These are phyloP conservation scores for Termitomyces sp. DNA, from an alignment of 768 basidiomycete genomes.

Conservation along the genomic window DNA sequence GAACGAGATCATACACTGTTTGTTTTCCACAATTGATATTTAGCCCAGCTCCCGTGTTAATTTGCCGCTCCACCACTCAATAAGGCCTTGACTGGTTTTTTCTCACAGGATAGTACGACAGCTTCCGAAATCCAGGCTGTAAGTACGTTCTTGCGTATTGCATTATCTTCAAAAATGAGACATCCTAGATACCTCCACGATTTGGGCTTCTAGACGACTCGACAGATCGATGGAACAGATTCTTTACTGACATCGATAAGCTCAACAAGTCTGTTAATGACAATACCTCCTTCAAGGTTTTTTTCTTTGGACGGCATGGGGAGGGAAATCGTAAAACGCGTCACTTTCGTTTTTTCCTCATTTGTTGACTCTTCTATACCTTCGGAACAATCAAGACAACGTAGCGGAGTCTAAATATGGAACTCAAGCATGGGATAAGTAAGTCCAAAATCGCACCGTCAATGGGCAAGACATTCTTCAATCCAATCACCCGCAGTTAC, in stretches of 20 bases:
- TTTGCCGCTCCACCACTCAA: not conserved
- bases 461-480: too few relatives aligned
- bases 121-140: constrained; percentile 3
- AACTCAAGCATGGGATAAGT: constrained; percentile 58
- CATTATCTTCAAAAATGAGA: not conserved
- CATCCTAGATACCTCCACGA: constrained; percentile 41
- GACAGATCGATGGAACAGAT: constrained; percentile 41
- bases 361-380: not conserved
- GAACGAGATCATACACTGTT: not conserved
- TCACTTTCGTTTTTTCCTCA: not conserved
- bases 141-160: not conserved
- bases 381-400: constrained; percentile 48
- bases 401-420: constrained; percentile 57
- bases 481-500: constrained; percentile 28
- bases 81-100: constrained; percentile 6
- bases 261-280: constrained; percentile 37
- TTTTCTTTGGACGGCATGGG: constrained; percentile 67
- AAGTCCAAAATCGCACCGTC: constrained; percentile 13
- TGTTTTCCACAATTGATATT: not conserved
- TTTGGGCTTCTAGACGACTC: constrained; percentile 59
- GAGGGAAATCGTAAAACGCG: constrained; percentile 59
- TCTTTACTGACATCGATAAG: constrained; percentile 31
- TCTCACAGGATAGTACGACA: constrained; percentile 4
- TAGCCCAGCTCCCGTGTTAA: not conserved
- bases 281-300: constrained; percentile 49